Conservation (phyloP, 2,329 filamentous ascomycete genomes). For the Blastomyces silverae region DNA sequence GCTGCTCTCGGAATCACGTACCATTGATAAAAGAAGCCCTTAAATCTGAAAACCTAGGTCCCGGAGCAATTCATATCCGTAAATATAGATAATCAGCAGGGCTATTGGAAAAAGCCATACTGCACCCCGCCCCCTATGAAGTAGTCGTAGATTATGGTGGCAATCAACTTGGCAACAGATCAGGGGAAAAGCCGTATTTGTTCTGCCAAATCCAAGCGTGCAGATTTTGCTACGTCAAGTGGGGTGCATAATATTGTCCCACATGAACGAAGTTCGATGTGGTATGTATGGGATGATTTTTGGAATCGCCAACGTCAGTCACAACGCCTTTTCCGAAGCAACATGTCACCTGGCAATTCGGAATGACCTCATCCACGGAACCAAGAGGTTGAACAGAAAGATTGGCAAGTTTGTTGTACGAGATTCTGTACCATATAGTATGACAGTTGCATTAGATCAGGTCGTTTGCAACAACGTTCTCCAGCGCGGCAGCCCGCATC, state of each 20-base stretch:
- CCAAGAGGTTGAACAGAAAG: neutral
- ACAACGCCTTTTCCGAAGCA: neutral
- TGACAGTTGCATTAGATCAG: neutral
- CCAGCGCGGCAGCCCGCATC: neutral
- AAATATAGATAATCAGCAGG: neutral
- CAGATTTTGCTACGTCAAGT: neutral
- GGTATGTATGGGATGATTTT: neutral
- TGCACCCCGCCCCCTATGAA: neutral
- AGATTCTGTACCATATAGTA: slow-evolving; percentile 3
- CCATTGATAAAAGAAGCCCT: neutral
- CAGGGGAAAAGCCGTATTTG: neutral
- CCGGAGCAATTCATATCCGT: neutral
- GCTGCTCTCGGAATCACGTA: neutral
- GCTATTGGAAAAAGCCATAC: neutral
- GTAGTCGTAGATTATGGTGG: neutral
- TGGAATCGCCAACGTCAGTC: neutral
- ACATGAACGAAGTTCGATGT: neutral
- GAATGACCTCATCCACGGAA: slow-evolving; percentile 4
- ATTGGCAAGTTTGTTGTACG: neutral
- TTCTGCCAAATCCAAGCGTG: neutral
- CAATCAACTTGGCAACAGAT: neutral
- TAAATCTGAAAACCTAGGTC: neutral
- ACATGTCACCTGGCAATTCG: neutral
- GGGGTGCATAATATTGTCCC: neutral
- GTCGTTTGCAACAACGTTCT: neutral